Evolutionary conservation across 2,329 filamentous ascomycete species (phyloP).

Genomic region (Fusarium decemcellulare): DNA sequence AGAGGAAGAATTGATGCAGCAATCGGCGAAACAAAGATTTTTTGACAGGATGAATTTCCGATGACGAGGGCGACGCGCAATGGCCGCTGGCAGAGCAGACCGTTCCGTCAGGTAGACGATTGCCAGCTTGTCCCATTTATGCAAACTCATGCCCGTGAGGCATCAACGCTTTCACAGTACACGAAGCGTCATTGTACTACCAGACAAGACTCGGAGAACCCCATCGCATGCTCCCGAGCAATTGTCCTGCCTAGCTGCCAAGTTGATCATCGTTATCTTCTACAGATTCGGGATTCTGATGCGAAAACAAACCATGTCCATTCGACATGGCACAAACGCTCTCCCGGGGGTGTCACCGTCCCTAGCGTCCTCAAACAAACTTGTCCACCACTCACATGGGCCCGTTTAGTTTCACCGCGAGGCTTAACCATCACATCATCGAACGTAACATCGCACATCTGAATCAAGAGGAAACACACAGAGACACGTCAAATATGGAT

Average conservation of each 20-base stretch:
- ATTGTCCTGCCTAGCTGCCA: not conserved
- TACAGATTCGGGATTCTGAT: conserved; percentile 36
- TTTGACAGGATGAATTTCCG: not conserved
- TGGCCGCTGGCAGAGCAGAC: not conserved
- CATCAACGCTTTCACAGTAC: too few species aligned
- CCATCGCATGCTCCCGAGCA: conserved; percentile 13
- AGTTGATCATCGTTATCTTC: conserved; percentile 5
- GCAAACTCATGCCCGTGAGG: not conserved
- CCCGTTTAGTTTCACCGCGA: conserved; percentile 33
- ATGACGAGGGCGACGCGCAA: not conserved
- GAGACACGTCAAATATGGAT: not conserved
- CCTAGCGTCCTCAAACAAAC: conserved; percentile 31
- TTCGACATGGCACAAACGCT: conserved; percentile 24
- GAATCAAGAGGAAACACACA: conserved; percentile 1
- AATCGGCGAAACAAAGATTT: not conserved
- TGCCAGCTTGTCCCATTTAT: conserved; percentile 14
- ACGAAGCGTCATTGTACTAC: too few species aligned
- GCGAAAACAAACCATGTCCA: conserved; percentile 30
- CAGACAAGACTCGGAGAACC: too few species aligned
- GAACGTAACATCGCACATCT: conserved; percentile 3
- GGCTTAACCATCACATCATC: conserved; percentile 9
- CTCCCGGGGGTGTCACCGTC: conserved; percentile 24
- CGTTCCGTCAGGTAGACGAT: conserved; percentile 1
- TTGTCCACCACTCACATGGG: conserved; percentile 5
- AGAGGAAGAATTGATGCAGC: conserved; percentile 6